Percentiles rank a stretch among this genome's conserved stretches.
Evolutionary conservation across 768 basidiomycete species (phyloP).

Genomic region (Naganishia randhawae): DNA sequence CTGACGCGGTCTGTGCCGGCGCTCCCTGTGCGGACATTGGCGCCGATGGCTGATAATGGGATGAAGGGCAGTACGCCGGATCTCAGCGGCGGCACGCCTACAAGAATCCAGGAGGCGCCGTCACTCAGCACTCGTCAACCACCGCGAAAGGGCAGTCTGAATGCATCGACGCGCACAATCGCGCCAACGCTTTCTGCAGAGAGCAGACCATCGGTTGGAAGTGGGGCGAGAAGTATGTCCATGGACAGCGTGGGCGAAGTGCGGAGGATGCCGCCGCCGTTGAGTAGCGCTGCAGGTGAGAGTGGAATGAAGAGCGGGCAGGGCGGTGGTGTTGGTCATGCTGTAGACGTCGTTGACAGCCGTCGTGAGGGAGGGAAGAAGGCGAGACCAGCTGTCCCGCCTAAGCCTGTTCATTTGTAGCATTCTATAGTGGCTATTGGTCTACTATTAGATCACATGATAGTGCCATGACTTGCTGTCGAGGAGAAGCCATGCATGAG

Average conservation of each 20-base stretch:
- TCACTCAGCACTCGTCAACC: not conserved
- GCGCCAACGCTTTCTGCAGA: not conserved
- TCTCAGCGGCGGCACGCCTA: not conserved
- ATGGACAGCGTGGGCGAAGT: not conserved
- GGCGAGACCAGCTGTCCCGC: conserved; percentile 4
- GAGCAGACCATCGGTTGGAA: not conserved
- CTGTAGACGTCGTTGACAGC: not conserved
- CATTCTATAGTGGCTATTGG: too few relatives aligned
- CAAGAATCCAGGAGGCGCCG: not conserved
- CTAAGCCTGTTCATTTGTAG: not conserved
- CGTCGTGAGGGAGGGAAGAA: not conserved
- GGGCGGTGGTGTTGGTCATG: not conserved
- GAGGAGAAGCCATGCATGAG: too few relatives aligned
- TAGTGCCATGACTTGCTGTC: too few relatives aligned
- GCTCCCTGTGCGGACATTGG: not conserved
- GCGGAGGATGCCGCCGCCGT: conserved; percentile 7
- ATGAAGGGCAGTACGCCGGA: not conserved
- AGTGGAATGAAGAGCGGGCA: not conserved
- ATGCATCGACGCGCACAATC: not conserved
- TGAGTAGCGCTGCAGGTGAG: not conserved
- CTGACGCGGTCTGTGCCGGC: not conserved
- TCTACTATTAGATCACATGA: too few relatives aligned
- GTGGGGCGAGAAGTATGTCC: not conserved
- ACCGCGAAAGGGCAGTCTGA: conserved; percentile 9
- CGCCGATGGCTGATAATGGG: not conserved